phyloP scores from a whole-genome alignment of 129 eudicot species.

The Flaveria bidentis region DNA sequence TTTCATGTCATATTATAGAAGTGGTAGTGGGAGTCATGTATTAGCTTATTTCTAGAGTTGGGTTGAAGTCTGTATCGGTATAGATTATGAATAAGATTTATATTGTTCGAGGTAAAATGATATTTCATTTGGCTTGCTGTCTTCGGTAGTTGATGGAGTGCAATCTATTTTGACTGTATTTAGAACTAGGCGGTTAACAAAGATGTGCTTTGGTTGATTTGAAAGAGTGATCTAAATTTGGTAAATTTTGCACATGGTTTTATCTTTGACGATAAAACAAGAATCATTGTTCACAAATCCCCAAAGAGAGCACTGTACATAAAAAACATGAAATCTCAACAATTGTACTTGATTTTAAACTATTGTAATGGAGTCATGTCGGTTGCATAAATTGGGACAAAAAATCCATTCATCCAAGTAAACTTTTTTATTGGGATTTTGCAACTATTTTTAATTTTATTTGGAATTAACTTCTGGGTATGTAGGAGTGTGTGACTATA shows the following conservation, averaged over 20 bases:
- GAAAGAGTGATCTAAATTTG: neutral
- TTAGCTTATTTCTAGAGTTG: neutral
- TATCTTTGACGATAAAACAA: neutral
- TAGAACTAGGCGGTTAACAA: neutral
- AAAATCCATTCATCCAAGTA: neutral
- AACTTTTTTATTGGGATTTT: neutral
- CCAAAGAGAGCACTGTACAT: neutral
- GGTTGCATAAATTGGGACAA: neutral
- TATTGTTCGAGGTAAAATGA: conserved; percentile 2
- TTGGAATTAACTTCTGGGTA: conserved; percentile 10
- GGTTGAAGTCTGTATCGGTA: neutral
- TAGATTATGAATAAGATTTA: neutral
- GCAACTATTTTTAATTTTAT: neutral
- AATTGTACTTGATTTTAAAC: neutral
- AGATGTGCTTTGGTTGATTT: neutral
- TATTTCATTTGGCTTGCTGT: conserved; percentile 21
- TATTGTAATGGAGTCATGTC: neutral
- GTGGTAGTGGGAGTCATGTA: neutral
- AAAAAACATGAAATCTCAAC: neutral
- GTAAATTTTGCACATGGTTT: neutral
- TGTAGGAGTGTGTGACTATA: neutral
- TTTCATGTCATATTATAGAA: conserved; percentile 23
- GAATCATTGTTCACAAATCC: conserved; percentile 2
- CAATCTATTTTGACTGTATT: neutral
- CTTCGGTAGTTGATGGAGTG: neutral